These are phyloP conservation scores for Silene coronaria DNA, from an alignment of 179 eudicot genomes.

Conservation along the genomic window DNA sequence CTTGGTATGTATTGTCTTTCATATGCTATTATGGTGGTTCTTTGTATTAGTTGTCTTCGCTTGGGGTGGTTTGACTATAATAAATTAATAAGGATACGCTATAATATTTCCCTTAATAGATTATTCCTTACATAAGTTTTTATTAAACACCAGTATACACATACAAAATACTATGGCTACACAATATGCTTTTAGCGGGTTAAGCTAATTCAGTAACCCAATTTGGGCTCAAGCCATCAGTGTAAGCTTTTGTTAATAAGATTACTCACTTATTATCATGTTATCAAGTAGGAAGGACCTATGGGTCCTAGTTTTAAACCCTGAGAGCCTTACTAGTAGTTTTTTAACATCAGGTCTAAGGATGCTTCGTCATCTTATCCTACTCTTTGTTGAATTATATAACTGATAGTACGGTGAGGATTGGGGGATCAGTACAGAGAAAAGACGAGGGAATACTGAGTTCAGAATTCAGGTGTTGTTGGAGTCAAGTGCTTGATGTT, in stretches of 20 bases:
- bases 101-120: neutral
- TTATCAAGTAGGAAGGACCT: neutral
- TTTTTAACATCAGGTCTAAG: neutral
- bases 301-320: neutral
- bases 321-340: neutral
- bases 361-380: neutral
- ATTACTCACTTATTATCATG: neutral
- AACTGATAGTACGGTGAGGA: neutral
- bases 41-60: neutral
- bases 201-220: neutral
- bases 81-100: neutral
- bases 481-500: too few species aligned
- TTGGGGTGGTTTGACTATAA: neutral
- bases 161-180: too few species aligned
- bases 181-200: neutral
- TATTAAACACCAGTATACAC: too few species aligned
- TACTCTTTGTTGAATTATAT: neutral
- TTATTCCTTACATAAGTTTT: too few species aligned
- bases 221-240: neutral
- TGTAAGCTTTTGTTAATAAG: neutral
- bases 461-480: neutral
- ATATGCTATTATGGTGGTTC: slow-evolving; percentile 8
- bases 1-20: slow-evolving; percentile 41
- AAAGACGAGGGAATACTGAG: neutral
- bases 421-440: neutral